Evolutionary conservation across 371 early-diverging fungal species (phyloP), one percentile per base, ranked within the genome.

Genomic region (Rhizomucor miehei): DNA sequence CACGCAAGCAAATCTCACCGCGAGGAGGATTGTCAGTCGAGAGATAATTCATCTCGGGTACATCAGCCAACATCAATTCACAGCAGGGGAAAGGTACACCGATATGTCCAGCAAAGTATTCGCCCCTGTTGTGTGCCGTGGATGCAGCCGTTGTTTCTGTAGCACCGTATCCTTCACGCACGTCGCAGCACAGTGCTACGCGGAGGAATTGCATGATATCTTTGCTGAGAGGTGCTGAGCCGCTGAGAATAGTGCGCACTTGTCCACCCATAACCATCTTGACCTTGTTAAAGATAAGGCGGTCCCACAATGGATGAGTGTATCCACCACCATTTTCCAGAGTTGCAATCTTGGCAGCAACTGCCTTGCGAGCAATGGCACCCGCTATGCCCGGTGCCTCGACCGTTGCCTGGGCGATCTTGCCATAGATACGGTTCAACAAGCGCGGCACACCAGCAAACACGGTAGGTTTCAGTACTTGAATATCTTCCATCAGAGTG

Each of bases 1-100:
- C 99, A 45, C 94, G 87, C 36, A 91, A 53, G 58, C 91, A 89
- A 19, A 99, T 71, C 71, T 99, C 98, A 24, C 98, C 98, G 47
- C 90, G 84, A 24, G 92, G 92, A 4, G 89, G 91, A 57, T 79
- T 77, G 66, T 93, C 92, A 3, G 80, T 82, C 2, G 86, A 75
- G 4, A 75, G 70, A 75, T 97, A 95, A 57, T 81, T 71, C 89
- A 94, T 88, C 20, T 95, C 95, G 8, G 95, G 93, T 0, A 94
- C 87, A 57, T 91, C 90, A 5, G 89, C 85, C 21, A 99, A 81
- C 69, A 95, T 98, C 51, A 93, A 57, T 68, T 90, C 88, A 39
- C 56, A 59, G 58, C 76, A 79, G 36, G 79, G 60, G 36, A 80
- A 54, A 6, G 87, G 78, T 3, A 82, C 64, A 17, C 96, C 96